Evolutionary conservation across 331 rosid species (phyloP), one percentile per base, ranked within the genome.

Genomic region (Ulmus americana): DNA sequence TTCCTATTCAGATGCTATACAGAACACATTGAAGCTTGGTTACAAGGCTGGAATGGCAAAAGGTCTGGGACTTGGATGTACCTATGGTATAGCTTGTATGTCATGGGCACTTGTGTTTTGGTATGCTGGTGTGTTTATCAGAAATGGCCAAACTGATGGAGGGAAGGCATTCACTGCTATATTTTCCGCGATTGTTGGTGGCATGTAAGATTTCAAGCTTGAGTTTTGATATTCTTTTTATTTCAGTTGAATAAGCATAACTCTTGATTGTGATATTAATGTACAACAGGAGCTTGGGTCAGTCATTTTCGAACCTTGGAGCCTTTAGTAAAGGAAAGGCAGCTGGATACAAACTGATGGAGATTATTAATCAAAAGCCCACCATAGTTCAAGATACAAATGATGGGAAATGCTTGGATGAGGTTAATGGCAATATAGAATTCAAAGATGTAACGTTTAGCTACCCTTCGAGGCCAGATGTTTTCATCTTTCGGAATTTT

Each of bases 21-120:
- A 94, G 77, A 87, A 85, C 79, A 94, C 99, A 0, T 72, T 94
- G 81, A 88, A 94, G 80, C 95, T 94, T 38, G 99, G 99, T 40
- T 94, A 94, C 83, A 94, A 90, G 77, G 99, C 99, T 0, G 99
- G 99, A 50, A 94, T 94, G 97, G 99, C 99, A 22, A 94, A 94
- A 51, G 99, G 99, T 65, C 78, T 94, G 66, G 99, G 99, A 40
- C 70, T 94, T 7, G 99, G 99, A 63, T 94, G 99, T 79, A 94
- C 99, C 13, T 94, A 94, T 73, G 99, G 99, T 10, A 94, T 94
- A 45, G 99, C 99, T 45, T 94, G 99, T 71, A 94, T 94, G 99
- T 94, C 99, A 0, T 94, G 99, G 99, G 99, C 99, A 9, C 89
- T 94, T 5, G 99, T 90, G 56, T 94, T 90, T 70, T 94, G 99